Evolutionary conservation across 495 filamentous ascomycete genomes (phyloP).

Genomic region (Penicillium pancosmium): DNA sequence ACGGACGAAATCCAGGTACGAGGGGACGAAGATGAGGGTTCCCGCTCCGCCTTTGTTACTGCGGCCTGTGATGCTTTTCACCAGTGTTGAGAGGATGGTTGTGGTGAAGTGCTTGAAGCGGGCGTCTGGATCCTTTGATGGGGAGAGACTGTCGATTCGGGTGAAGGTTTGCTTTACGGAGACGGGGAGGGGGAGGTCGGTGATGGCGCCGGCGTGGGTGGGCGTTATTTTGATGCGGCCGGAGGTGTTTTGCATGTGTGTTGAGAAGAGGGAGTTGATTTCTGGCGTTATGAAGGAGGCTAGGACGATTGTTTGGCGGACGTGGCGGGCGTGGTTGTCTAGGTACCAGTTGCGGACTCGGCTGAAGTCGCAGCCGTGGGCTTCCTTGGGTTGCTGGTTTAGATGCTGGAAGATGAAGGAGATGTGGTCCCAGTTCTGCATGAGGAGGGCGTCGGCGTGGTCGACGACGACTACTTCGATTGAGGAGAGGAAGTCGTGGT

Average conservation of each 20-base stretch:
- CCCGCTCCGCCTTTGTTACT: conserved; percentile 49
- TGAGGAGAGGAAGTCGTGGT: conserved; percentile 89
- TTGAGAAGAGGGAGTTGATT: conserved; percentile 75
- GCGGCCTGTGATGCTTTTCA: conserved; percentile 53
- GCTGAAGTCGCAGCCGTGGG: conserved; percentile 92
- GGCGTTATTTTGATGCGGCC: conserved; percentile 74
- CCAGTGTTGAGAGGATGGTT: conserved; percentile 72
- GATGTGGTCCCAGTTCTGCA: conserved; percentile 99
- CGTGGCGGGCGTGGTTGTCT: conserved; percentile 74
- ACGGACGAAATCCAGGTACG: conserved; percentile 91
- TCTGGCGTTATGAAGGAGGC: conserved; percentile 87
- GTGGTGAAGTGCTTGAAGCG: conserved; percentile 91
- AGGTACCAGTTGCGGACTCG: conserved; percentile 91
- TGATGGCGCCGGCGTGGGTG: conserved; percentile 67
- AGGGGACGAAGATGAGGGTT: conserved; percentile 84
- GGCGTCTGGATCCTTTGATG: conserved; percentile 76
- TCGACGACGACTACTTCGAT: conserved; percentile 90
- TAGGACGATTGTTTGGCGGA: conserved; percentile 82
- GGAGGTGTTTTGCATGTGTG: conserved; percentile 75
- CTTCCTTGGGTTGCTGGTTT: conserved; percentile 85
- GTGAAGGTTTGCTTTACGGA: conserved; percentile 85
- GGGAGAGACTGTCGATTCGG: conserved; percentile 73
- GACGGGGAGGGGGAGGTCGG: conserved; percentile 63
- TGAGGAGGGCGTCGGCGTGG: conserved; percentile 88
- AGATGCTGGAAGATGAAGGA: conserved; percentile 89